phyloP scores from a whole-genome alignment of 1,284 basidiomycete species.

The Taiwanofungus camphoratus region DNA sequence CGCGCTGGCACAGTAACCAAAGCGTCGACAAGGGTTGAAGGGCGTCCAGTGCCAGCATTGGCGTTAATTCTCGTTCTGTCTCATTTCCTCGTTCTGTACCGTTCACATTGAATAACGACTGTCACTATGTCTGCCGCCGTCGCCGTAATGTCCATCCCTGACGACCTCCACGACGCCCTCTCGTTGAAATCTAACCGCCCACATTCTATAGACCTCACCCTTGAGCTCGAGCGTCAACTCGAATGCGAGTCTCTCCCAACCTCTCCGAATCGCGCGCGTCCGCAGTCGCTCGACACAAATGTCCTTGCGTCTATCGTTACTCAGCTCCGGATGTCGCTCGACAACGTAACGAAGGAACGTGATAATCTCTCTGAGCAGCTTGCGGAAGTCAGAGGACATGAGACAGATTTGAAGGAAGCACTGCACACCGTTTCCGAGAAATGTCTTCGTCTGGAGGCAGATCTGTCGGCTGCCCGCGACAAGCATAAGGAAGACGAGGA shows the following conservation, averaged over 20 bases:
- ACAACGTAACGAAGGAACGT: conserved; percentile 58
- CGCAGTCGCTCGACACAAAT: conserved; percentile 63
- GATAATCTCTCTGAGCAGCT: conserved; percentile 54
- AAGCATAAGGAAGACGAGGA: conserved; percentile 77
- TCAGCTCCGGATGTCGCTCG: conserved; percentile 56
- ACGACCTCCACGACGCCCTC: conserved; percentile 11
- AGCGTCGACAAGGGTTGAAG: too few relatives aligned
- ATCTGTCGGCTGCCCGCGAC: conserved; percentile 51
- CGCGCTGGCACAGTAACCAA: conserved; percentile 5
- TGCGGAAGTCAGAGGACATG: conserved; percentile 42
- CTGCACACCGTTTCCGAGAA: conserved; percentile 59
- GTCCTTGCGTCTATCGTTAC: conserved; percentile 70
- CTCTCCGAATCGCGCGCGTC: conserved; percentile 26
- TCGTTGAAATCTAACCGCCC: conserved; percentile 29
- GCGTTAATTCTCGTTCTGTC: too few relatives aligned
- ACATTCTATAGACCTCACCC: conserved; percentile 69
- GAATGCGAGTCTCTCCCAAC: conserved; percentile 56
- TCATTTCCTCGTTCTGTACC: too few relatives aligned
- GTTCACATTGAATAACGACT: conserved; percentile 4
- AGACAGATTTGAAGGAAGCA: conserved; percentile 55
- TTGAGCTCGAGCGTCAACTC: conserved; percentile 73
- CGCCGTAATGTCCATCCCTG: conserved; percentile 6
- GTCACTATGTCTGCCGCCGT: conserved; percentile 19
- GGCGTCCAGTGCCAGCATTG: too few relatives aligned
- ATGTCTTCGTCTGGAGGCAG: conserved; percentile 53